A percentile compares a stretch with the other conserved stretches of the same genome.
Conservation (phyloP, 345 rosid genomes). For the Syzygium aqueum region DNA sequence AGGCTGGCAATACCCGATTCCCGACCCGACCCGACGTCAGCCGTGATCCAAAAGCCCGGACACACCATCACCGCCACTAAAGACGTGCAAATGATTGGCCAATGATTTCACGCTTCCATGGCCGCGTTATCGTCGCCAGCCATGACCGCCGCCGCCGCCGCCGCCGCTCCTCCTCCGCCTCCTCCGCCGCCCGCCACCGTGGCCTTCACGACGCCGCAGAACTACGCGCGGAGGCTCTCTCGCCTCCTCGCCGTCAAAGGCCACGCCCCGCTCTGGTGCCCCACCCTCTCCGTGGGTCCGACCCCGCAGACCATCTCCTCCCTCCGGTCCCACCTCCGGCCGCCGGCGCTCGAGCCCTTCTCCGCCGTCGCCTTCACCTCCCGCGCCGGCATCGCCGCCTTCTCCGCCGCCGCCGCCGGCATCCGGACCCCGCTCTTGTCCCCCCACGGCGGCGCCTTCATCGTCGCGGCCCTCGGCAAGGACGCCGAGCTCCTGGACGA, state of each 20-base stretch:
- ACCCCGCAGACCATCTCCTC: constrained; percentile 15
- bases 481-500: constrained; percentile 34
- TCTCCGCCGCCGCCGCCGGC: constrained; percentile 13
- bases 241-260: constrained; percentile 27
- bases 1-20: background rate
- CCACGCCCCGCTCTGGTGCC: constrained; percentile 43
- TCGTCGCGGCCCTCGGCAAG: constrained; percentile 37
- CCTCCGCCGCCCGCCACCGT: constrained; percentile 11
- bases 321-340: constrained; percentile 20
- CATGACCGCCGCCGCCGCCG: constrained; percentile 1
- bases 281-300: constrained; percentile 33
- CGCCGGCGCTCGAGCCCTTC: constrained; percentile 22
- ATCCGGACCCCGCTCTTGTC: constrained; percentile 18
- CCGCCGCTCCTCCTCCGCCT: background rate
- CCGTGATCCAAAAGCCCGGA: background rate
- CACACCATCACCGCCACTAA: background rate
- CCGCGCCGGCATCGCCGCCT: constrained; percentile 36
- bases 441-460: constrained; percentile 14
- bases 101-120: background rate
- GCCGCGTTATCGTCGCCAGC: background rate
- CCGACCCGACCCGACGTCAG: background rate
- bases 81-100: background rate
- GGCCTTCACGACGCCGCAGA: constrained; percentile 45
- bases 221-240: constrained; percentile 38
- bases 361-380: constrained; percentile 51